Evolutionary conservation across 2,329 filamentous ascomycete genomes (phyloP).

Genomic region (Talaromyces albobiverticillius): DNA sequence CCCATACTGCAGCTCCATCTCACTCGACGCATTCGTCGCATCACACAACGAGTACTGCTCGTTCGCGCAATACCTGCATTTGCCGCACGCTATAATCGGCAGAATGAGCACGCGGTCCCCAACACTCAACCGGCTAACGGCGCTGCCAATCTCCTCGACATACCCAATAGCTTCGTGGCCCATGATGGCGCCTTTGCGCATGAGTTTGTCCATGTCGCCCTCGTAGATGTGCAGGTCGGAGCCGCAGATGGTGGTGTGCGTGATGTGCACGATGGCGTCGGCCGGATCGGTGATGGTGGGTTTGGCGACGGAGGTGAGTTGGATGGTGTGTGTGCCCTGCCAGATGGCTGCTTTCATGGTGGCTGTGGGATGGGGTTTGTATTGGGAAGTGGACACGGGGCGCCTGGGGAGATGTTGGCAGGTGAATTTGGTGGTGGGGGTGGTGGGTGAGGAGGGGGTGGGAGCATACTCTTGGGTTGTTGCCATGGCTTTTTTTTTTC

Average conservation of each 20-base stretch:
- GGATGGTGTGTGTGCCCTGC: slow-evolving; percentile 26
- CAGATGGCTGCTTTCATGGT: slow-evolving; percentile 31
- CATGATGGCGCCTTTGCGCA: slow-evolving; percentile 28
- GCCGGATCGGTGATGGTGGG: slow-evolving; percentile 29
- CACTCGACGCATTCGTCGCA: slow-evolving; percentile 26
- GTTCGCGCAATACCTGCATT: slow-evolving; percentile 28
- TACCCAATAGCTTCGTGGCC: slow-evolving; percentile 30
- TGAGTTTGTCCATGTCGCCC: slow-evolving; percentile 27
- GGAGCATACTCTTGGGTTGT: too few relatives aligned
- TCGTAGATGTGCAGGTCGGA: slow-evolving; percentile 33
- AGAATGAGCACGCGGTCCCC: slow-evolving; percentile 31
- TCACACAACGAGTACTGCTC: slow-evolving; percentile 32
- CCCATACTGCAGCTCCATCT: slow-evolving; percentile 27
- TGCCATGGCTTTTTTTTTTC: too few relatives aligned
- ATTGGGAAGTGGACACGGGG: slow-evolving; percentile 19
- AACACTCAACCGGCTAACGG: slow-evolving; percentile 21
- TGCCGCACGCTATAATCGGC: slow-evolving; percentile 29
- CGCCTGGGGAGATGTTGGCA: too few relatives aligned
- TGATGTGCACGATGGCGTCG: slow-evolving; percentile 33
- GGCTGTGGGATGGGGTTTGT: slow-evolving; percentile 26
- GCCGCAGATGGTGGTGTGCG: slow-evolving; percentile 32
- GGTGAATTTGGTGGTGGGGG: too few relatives aligned
- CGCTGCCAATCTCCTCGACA: slow-evolving; percentile 25
- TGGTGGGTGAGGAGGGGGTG: too few relatives aligned
- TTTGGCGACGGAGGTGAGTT: slow-evolving; percentile 32